phyloP scores from a whole-genome alignment of 805 yeast genomes.

The Saturnispora halmiae region DNA sequence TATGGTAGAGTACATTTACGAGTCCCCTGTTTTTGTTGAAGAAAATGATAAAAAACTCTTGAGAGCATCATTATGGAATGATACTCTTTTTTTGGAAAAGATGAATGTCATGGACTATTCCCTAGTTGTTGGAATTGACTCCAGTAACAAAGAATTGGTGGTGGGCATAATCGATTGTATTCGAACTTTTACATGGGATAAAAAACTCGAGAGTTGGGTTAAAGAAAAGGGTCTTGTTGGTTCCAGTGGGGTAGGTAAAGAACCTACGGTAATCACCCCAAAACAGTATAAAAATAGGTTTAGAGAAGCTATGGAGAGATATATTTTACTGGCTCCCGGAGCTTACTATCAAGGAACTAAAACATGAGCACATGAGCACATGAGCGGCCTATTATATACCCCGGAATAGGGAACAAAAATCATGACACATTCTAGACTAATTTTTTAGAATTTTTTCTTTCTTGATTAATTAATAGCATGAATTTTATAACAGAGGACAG shows the following conservation, averaged over 20 bases:
- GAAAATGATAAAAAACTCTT: constrained; percentile 83
- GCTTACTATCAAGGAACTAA: constrained; percentile 28
- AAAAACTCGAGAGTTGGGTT: constrained; percentile 97
- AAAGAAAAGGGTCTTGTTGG: constrained; percentile 89
- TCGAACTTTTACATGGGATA: constrained; percentile 97
- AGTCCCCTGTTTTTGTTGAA: constrained; percentile 87
- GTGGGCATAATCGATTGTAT: constrained; percentile 94
- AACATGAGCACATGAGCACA: background rate
- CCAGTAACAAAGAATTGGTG: constrained; percentile 55
- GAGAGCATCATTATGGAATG: constrained; percentile 89
- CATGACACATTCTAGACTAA: no score
- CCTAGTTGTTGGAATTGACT: constrained; percentile 84
- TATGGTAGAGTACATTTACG: constrained; percentile 96
- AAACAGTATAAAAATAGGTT: constrained; percentile 89
- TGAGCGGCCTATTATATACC: no score
- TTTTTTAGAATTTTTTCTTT: background rate
- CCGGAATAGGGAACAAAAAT: no score
- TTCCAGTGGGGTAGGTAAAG: constrained; percentile 68
- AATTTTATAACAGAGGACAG: background rate
- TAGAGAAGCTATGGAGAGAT: constrained; percentile 96
- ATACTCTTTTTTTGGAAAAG: constrained; percentile 84
- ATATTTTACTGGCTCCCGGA: constrained; percentile 88
- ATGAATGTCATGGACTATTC: constrained; percentile 99
- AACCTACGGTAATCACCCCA: constrained; percentile 96
- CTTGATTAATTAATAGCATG: background rate